Base-by-base conservation (phyloP, 495 filamentous ascomycete species). In the Pyrenula massariospora region DNA sequence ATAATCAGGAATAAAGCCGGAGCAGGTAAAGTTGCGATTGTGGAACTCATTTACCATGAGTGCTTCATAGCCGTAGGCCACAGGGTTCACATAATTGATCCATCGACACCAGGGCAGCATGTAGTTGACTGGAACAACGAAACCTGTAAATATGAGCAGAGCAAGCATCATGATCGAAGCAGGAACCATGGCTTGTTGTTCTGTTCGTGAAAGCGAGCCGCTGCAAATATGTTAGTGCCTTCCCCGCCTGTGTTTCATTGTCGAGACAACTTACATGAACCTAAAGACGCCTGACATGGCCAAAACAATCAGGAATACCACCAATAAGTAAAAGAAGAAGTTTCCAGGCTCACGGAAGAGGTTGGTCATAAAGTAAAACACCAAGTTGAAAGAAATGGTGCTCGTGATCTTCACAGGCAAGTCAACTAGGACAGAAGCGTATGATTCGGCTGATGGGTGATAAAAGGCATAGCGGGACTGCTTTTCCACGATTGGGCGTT, bases 41-140 rank as follows among this genome's bases (percentile, higher is more conserved):
- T 80, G 75, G 65, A 93, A 96, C 67, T 96, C 91, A 63, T 96
- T 96, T 61, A 94, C 82, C 83, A 96, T 88, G 11, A 96, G 69
- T 1, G 84, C 75, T 68, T 96, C 91, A 63, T 95, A 96, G 1
- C 86, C 82, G 60, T 95, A 96, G 0, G 81, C 83, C 48, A 96
- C 81, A 3, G 90, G 90, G 59, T 95, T 84, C 12, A 96, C 66
- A 59, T 89, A 96, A 60, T 89, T 88, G 36, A 96, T 73, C 91
- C 91, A 95, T 25, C 87, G 77, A 60, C 87, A 88, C 86, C 91
- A 96, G 1, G 72, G 76, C 12, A 84, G 81, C 89, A 95, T 95
- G 54, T 70, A 53, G 53, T 64, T 67, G 48, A 81, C 79, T 0
- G 90, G 91, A 59, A 97, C 88, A 1, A 83, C 84, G 66, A 95